Base-by-base conservation (phyloP, 306 rosid species). In the Cucurbita ficifolia region DNA sequence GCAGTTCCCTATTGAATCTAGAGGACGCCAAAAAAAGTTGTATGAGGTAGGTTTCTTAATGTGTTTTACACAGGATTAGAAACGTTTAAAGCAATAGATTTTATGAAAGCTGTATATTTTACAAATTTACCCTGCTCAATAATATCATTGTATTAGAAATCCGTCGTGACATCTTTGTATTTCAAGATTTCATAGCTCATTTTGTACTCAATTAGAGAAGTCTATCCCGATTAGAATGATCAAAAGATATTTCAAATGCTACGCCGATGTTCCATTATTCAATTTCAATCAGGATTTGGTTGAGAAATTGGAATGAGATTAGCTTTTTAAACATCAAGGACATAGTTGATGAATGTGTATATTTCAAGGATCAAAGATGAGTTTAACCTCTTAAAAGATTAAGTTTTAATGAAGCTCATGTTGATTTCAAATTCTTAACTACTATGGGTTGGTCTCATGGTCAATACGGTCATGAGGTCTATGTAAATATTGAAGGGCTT, bases 1-100 rank as follows among this genome's bases (percentile, higher is more conserved):
- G 64, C 88, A 79, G 80, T 90, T 90, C 77, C 96, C 96, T 16
- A 82, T 90, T 4, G 96, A 88, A 77, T 90, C 96, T 0, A 82
- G 92, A 81, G 96, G 96, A 43, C 92, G 96, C 8, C 87, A 82
- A 72, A 88, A 86, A 63, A 90, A 90, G 78, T 83, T 90, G 35
- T 83, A 87, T 35, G 96, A 88, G 96, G 96, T 90, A 71, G 29
- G 84, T 78, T 18, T 19, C 24, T 33, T 71, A 2, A 59, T 56
- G 42, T 65, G 40, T 16, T 14, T 17, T 22, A 8, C 1, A 1
- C 49, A 69, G 54, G 18, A 46, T 16, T 22, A 48, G 22, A 29
- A 49, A 48, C 11, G 1, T 7, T 8, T 7, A 54, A 69, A 22
- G 43, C 21, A 69, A 48, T 48, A 5, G 56, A 69, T 5, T 24